Evolutionary conservation across 192 early-diverging fungal genomes (phyloP).

Genomic region (Entomortierella beljakovae): DNA sequence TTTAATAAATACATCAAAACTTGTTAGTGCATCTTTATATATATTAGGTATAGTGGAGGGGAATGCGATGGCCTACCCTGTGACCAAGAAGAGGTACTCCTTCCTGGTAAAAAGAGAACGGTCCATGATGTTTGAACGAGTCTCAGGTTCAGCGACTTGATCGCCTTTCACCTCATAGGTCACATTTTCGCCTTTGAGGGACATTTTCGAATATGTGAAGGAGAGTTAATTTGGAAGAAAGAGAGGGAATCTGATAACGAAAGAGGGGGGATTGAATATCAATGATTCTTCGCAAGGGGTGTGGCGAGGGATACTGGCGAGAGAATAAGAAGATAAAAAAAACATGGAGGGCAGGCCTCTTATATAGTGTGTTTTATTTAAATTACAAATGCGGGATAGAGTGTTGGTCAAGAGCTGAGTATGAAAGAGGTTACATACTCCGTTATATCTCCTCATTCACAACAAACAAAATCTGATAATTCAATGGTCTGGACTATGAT

Average conservation of each 20-base stretch:
- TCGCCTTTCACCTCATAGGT: background rate
- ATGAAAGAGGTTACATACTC: background rate
- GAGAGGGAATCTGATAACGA: too few species aligned
- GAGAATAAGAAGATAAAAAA: too few species aligned
- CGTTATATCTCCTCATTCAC: background rate
- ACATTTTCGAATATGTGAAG: too few species aligned
- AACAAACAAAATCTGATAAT: background rate
- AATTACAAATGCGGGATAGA: background rate
- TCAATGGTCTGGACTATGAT: background rate
- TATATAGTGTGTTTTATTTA: too few species aligned
- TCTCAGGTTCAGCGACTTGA: background rate
- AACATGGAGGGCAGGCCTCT: too few species aligned
- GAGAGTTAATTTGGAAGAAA: too few species aligned
- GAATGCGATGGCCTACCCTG: slow-evolving; percentile 18
- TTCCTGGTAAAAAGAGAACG: slow-evolving; percentile 21
- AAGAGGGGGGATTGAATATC: too few species aligned
- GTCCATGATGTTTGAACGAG: slow-evolving; percentile 22
- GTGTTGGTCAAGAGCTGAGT: background rate
- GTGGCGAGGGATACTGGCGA: background rate
- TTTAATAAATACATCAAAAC: background rate
- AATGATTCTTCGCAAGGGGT: too few species aligned
- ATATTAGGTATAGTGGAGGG: background rate
- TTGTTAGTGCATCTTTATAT: background rate
- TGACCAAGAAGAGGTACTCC: slow-evolving; percentile 26
- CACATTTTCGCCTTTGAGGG: too few species aligned